A percentile compares a stretch with the other conserved stretches of the same genome.
Conservation (phyloP, 306 rosid species). For the Dryas drummondii region DNA sequence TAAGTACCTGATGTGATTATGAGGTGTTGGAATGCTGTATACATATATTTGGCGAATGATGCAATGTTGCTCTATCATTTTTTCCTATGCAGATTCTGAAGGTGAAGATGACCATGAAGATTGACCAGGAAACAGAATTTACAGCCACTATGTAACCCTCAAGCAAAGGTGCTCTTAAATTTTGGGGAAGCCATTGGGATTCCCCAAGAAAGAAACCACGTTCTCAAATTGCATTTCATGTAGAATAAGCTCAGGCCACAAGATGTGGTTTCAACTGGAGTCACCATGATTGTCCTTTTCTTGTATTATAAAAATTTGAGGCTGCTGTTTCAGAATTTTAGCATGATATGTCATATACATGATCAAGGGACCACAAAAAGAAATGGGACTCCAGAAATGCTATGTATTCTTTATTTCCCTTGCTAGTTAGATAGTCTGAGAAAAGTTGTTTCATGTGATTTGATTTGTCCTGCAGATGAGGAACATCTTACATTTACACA, state of each 20-base stretch:
- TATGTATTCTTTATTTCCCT: background rate
- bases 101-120: conserved; percentile 88
- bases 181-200: conserved; percentile 16
- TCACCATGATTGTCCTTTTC: background rate
- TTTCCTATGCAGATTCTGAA: conserved; percentile 72
- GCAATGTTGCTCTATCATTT: background rate
- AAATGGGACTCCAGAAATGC: background rate
- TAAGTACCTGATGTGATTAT: background rate
- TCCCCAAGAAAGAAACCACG: conserved; percentile 11
- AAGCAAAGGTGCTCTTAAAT: conserved; percentile 28
- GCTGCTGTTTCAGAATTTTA: background rate
- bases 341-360: background rate
- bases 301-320: background rate
- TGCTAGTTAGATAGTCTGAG: background rate
- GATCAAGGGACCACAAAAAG: no score
- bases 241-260: background rate
- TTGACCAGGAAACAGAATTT: conserved; percentile 39
- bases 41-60: background rate
- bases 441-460: background rate
- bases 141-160: conserved; percentile 19
- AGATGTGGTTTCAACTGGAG: conserved; percentile 8
- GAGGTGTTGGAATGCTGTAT: background rate
- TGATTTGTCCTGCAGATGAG: conserved; percentile 20
- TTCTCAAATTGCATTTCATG: background rate
- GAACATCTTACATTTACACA: conserved; percentile 1